Evolutionary conservation across 1,284 basidiomycete genomes (phyloP).

Genomic region (Polyporus tsugae): DNA sequence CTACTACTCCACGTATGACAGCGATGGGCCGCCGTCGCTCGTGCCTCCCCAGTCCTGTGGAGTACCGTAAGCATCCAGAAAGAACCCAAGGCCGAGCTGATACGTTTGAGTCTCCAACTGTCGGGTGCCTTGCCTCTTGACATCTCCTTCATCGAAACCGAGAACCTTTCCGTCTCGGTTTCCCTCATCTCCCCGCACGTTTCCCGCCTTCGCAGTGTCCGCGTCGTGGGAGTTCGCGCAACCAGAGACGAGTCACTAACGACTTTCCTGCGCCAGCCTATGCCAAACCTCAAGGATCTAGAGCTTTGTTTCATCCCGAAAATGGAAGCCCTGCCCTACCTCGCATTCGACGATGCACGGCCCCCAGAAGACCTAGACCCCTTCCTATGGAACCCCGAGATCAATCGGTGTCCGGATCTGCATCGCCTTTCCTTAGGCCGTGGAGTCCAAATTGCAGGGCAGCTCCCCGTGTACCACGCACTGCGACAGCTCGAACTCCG

Average conservation of each 20-base stretch:
- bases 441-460: background rate
- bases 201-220: background rate
- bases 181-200: background rate
- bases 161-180: background rate
- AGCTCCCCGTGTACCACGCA: constrained; percentile 4
- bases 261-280: background rate
- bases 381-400: constrained; percentile 2
- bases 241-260: background rate
- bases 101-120: background rate
- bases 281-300: background rate
- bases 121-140: constrained; percentile 1
- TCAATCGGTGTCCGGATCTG: constrained; percentile 1
- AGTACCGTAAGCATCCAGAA: background rate
- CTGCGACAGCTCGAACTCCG: constrained; percentile 13
- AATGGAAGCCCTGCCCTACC: background rate
- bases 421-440: constrained; percentile 2
- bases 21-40: constrained; percentile 12
- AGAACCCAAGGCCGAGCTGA: background rate
- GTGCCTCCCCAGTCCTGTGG: constrained; percentile 8
- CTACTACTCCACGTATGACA: constrained; percentile 14
- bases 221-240: background rate
- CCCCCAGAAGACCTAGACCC: background rate
- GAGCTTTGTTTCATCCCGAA: background rate
- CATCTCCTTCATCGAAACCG: constrained; percentile 1
- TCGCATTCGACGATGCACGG: background rate